Percentiles rank a stretch among this genome's conserved stretches.
Evolutionary conservation across 2,329 filamentous ascomycete genomes (phyloP).

Genomic region (Cladosporium sp.): DNA sequence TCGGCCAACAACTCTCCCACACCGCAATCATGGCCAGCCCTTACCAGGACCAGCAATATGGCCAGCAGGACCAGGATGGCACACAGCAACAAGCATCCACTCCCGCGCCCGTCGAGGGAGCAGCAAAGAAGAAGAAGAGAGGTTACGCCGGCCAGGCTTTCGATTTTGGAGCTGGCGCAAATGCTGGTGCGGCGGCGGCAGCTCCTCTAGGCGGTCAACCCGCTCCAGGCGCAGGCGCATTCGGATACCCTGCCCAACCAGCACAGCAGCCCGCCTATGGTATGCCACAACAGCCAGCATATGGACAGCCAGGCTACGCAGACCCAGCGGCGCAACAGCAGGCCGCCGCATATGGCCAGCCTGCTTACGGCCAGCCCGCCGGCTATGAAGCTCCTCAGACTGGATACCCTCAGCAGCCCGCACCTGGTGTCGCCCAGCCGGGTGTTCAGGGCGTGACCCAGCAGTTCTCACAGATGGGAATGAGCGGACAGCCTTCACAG

Average conservation of each 20-base stretch:
- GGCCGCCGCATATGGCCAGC: constrained; percentile 26
- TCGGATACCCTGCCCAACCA: constrained; percentile 48
- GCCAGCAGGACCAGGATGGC: constrained; percentile 25
- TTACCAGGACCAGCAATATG: constrained; percentile 22
- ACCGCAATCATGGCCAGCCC: constrained; percentile 19
- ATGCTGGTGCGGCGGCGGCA: constrained; percentile 54
- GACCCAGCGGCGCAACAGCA: constrained; percentile 17
- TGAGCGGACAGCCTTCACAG: constrained; percentile 54
- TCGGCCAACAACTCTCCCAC: neutral
- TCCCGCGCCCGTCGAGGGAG: constrained; percentile 30
- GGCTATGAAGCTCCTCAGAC: constrained; percentile 67
- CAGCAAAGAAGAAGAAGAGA: constrained; percentile 83
- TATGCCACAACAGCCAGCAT: constrained; percentile 36
- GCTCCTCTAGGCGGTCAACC: constrained; percentile 37
- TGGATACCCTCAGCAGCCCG: constrained; percentile 58
- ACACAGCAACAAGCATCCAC: constrained; percentile 27
- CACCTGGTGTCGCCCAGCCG: constrained; percentile 31
- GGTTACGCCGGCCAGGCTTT: constrained; percentile 94
- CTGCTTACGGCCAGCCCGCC: constrained; percentile 48
- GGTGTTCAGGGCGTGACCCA: constrained; percentile 69
- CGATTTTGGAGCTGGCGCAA: constrained; percentile 85
- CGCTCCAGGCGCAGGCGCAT: constrained; percentile 35
- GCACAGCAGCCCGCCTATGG: constrained; percentile 37
- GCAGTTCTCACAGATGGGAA: constrained; percentile 78
- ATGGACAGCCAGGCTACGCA: constrained; percentile 29